A percentile compares a stretch with the other conserved stretches of the same genome.
Evolutionary conservation across 768 basidiomycete species (phyloP).

Genomic region (Austroboletus eburneus): DNA sequence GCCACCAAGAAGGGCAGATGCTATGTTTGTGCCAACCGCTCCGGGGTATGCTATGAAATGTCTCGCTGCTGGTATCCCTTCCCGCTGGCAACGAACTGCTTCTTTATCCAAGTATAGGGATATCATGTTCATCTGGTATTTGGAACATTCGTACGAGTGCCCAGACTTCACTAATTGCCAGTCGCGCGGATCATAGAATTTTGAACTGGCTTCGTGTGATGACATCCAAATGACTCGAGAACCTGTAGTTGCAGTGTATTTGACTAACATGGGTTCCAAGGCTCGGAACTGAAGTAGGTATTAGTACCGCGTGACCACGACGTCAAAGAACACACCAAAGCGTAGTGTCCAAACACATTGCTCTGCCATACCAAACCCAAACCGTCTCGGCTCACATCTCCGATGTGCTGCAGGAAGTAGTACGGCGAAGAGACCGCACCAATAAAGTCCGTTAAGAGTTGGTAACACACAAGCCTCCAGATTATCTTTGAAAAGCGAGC

Average conservation of each 20-base stretch:
- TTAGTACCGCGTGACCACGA: not conserved
- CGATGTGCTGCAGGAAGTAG: constrained; percentile 55
- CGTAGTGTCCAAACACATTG: constrained; percentile 80
- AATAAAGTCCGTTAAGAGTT: constrained; percentile 44
- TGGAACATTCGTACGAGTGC: constrained; percentile 65
- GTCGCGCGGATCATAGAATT: constrained; percentile 57
- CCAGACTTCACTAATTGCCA: constrained; percentile 63
- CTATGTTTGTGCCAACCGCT: constrained; percentile 62
- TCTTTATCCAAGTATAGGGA: constrained; percentile 49
- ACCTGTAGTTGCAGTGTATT: constrained; percentile 38
- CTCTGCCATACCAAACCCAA: constrained; percentile 83
- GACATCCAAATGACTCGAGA: constrained; percentile 78
- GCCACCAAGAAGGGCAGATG: constrained; percentile 41
- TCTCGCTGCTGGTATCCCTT: constrained; percentile 22
- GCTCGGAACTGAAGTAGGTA: constrained; percentile 50
- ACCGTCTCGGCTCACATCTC: constrained; percentile 61
- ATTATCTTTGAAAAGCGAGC: constrained; percentile 54
- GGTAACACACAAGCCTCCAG: constrained; percentile 42
- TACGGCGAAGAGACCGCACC: constrained; percentile 48
- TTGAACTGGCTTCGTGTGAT: constrained; percentile 57
- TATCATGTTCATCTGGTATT: constrained; percentile 76
- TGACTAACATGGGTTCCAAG: constrained; percentile 49
- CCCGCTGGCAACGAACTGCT: constrained; percentile 28
- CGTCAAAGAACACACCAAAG: constrained; percentile 59
- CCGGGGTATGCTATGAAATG: constrained; percentile 72